Conservation (phyloP, 164 flowering plant genomes). For the Amborella trichopoda region DNA sequence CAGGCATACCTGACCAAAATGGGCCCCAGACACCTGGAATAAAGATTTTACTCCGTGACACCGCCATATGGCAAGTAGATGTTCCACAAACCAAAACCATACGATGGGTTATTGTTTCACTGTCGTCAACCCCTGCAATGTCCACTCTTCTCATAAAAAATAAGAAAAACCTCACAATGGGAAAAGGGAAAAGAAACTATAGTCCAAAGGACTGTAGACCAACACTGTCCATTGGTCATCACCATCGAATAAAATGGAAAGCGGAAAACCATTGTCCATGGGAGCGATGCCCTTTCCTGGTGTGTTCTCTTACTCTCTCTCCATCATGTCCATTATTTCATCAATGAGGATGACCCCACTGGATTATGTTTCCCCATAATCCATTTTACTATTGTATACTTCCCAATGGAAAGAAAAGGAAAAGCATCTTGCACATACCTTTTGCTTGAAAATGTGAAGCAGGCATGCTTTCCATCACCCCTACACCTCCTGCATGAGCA, state of each 20-base stretch:
- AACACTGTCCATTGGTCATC: too few species aligned
- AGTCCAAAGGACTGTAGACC: too few species aligned
- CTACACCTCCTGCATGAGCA: slow-evolving; percentile 99
- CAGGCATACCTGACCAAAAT: slow-evolving; percentile 78
- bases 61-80: slow-evolving; percentile 95
- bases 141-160: slow-evolving; percentile 2
- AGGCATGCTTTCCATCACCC: slow-evolving; percentile 79
- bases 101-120: slow-evolving; percentile 56
- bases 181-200: too few species aligned
- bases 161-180: too few species aligned
- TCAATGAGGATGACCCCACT: neutral
- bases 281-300: too few species aligned
- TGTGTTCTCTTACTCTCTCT: too few species aligned
- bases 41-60: slow-evolving; percentile 58
- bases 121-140: slow-evolving; percentile 36
- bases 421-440: slow-evolving; percentile 22
- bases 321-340: neutral
- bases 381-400: too few species aligned
- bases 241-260: too few species aligned
- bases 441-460: slow-evolving; percentile 24
- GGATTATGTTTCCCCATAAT: too few species aligned
- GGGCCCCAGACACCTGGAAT: slow-evolving; percentile 99
- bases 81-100: slow-evolving; percentile 97
- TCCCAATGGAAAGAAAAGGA: neutral
- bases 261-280: too few species aligned